Percentiles rank a stretch among this genome's conserved stretches.
phyloP scores from a whole-genome alignment of 208 protist species.

The Endotrypanum monterogeii region DNA sequence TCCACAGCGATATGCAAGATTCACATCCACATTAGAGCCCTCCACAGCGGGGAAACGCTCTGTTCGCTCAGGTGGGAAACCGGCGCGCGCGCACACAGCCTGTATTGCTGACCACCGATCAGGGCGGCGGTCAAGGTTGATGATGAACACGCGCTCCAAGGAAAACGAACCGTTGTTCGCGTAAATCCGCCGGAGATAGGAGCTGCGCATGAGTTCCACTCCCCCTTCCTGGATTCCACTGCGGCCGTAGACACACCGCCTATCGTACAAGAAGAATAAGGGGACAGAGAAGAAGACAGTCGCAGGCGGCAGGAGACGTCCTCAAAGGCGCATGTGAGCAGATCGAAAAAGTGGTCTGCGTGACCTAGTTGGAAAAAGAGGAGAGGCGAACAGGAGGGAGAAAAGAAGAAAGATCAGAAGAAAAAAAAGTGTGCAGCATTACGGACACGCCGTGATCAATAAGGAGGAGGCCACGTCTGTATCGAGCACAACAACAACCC shows the following conservation, averaged over 20 bases:
- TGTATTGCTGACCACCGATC: conserved; percentile 52
- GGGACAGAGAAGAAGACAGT: neutral
- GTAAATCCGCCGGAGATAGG: neutral
- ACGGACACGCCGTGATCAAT: neutral
- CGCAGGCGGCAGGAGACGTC: neutral
- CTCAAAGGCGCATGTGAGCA: neutral
- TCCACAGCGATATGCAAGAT: conserved; percentile 35
- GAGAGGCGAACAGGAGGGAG: too few relatives aligned
- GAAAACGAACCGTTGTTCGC: conserved; percentile 1
- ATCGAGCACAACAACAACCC: too few relatives aligned
- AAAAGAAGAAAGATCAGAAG: neutral
- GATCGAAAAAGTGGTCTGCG: neutral
- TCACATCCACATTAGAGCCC: conserved; percentile 31
- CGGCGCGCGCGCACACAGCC: conserved; percentile 33
- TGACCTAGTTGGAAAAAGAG: neutral
- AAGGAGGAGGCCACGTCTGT: too few relatives aligned
- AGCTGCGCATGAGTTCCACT: neutral
- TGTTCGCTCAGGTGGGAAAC: conserved; percentile 24
- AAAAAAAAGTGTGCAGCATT: neutral
- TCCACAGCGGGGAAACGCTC: conserved; percentile 68
- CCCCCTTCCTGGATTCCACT: too few relatives aligned
- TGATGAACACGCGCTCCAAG: conserved; percentile 51
- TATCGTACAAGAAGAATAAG: too few relatives aligned
- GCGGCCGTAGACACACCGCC: too few relatives aligned
- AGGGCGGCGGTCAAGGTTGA: conserved; percentile 72